Evolutionary conservation across 2,329 filamentous ascomycete genomes (phyloP), one percentile per base, ranked within the genome.

Genomic region (Fusarium humuli): DNA sequence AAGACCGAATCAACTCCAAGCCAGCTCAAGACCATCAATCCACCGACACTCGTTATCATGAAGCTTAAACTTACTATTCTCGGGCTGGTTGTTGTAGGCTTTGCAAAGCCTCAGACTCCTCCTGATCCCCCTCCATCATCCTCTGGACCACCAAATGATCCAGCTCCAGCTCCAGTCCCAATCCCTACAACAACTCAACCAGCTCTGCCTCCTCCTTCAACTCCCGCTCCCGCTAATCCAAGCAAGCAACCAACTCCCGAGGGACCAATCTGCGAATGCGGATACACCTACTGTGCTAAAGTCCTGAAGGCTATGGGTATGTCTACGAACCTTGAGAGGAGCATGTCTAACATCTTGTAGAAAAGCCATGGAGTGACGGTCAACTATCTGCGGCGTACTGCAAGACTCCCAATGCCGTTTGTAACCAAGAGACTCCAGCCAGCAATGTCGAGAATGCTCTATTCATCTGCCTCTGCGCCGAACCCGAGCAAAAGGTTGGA

Each of bases 221-320:
- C 69, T 10, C 68, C 75, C 23, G 53, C 50, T 3, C 67, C 72
- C 30, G 69, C 61, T n/a, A 70, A 70, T 16, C 69, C 63, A 5
- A 69, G 73, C 3, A 72, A 58, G 11, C 61, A 55, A 7, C 75
- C 75, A n/a, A 52, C 58, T 27, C 29, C 58, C 7, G 62, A 72
- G 11, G 79, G 76, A 4, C 70, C 80, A 18, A 77, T 78, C 55
- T 82, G 81, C 67, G 78, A 82, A 62, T 82, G 81, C 64, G 81
- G 81, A 57, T 82, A 81, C 57, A 82, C 81, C 5, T 82, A 82
- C 61, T 82, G 81, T 62, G 79, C 80, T 12, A 75, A 78, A 3
- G 80, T 82, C 14, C 73, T 82, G 22, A 76, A 78, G 73, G 72
- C 57, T 3, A 81, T 81, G 79, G 74, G 79, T 80, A 73, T 48